Percentiles rank a stretch among this genome's conserved stretches.
These are phyloP conservation scores for Zygoascus bituminiphila DNA, from an alignment of 805 yeast genomes.

Conservation along the genomic window DNA sequence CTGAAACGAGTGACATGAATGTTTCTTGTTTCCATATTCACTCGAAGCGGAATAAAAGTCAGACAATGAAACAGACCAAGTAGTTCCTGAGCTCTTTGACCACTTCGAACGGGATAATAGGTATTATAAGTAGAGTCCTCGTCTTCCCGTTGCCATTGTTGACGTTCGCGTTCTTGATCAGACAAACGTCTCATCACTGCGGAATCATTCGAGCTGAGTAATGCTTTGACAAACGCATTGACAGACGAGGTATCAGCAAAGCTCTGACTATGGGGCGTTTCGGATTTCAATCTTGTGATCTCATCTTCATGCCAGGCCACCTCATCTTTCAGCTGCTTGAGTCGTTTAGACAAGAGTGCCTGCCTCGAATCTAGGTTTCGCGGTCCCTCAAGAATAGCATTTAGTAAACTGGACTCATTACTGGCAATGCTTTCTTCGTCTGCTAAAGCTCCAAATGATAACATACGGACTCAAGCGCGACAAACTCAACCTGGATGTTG, in stretches of 20 bases:
- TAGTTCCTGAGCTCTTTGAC: conserved; percentile 3
- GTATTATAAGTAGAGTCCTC: conserved; percentile 4
- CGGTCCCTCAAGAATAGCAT: not conserved
- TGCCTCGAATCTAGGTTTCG: not conserved
- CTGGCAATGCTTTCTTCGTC: not conserved
- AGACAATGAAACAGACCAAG: conserved; percentile 8
- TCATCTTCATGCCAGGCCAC: not conserved
- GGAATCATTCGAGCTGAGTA: conserved; percentile 8
- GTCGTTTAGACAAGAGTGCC: not conserved
- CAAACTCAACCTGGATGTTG: too few relatives aligned
- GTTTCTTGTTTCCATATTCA: conserved; percentile 2
- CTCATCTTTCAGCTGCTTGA: conserved; percentile 1
- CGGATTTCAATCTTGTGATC: not conserved
- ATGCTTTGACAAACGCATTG: conserved; percentile 2
- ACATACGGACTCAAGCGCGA: too few relatives aligned
- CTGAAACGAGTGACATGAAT: conserved; percentile 2
- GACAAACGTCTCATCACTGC: not conserved
- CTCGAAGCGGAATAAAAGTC: not conserved
- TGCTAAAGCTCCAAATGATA: not conserved
- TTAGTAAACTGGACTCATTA: not conserved
- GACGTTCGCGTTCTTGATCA: conserved; percentile 1
- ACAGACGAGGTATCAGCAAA: not conserved
- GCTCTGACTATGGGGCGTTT: not conserved
- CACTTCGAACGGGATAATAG: conserved; percentile 9
- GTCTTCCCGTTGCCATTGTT: conserved; percentile 3